These are phyloP conservation scores for Trichoderma breve DNA, from an alignment of 2,329 filamentous ascomycete species.

Conservation along the genomic window DNA sequence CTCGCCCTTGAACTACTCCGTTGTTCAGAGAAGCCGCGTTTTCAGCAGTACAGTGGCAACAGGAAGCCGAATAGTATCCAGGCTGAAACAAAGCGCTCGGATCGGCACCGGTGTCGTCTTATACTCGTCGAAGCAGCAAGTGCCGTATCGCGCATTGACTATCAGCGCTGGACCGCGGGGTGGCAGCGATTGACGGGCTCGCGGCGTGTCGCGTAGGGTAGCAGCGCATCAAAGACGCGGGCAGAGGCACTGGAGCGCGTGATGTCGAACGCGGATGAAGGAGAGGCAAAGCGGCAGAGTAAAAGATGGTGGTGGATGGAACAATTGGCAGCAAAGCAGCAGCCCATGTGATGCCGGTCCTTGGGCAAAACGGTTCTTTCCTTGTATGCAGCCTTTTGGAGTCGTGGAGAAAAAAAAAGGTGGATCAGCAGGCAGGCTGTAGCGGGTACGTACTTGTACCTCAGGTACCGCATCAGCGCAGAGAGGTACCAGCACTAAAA, in stretches of 20 bases:
- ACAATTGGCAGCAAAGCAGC: conserved; percentile 26
- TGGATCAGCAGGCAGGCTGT: conserved; percentile 32
- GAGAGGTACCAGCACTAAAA: background rate
- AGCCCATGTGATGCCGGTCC: conserved; percentile 36
- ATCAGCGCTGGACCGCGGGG: conserved; percentile 5
- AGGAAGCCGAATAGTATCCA: background rate
- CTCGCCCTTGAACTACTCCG: background rate
- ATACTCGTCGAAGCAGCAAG: background rate
- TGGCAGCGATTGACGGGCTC: conserved; percentile 6
- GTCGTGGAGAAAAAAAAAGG: conserved; percentile 22
- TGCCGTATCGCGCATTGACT: conserved; percentile 8
- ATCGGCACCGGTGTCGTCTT: background rate
- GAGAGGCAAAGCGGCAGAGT: background rate
- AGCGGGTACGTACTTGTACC: conserved; percentile 3
- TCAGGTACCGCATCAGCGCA: background rate
- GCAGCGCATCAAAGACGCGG: conserved; percentile 29
- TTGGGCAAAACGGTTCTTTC: conserved; percentile 28
- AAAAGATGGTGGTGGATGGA: conserved; percentile 12
- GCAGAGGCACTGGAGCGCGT: conserved; percentile 20
- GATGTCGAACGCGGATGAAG: background rate
- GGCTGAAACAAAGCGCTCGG: background rate
- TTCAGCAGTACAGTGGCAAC: background rate
- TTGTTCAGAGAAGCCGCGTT: background rate
- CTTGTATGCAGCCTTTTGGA: conserved; percentile 21
- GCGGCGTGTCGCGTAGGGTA: conserved; percentile 23